Evolutionary conservation across 495 filamentous ascomycete species (phyloP).

Genomic region (Lophiotrema nucula): DNA sequence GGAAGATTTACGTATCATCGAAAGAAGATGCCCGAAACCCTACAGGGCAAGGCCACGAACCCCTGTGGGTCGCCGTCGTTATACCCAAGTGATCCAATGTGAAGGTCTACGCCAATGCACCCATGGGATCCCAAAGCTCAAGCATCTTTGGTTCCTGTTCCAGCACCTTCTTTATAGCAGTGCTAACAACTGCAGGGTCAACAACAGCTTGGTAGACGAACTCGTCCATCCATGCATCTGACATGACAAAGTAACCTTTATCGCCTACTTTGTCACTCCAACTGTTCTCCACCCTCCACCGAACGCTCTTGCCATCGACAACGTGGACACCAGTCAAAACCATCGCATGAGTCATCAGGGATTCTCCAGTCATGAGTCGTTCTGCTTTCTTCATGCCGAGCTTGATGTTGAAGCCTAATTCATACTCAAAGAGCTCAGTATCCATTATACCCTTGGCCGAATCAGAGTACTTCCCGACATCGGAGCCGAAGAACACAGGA

Average conservation of each 20-base stretch:
- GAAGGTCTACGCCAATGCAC: constrained; percentile 61
- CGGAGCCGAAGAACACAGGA: constrained; percentile 84
- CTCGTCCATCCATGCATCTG: constrained; percentile 81
- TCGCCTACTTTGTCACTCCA: constrained; percentile 69
- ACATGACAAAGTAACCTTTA: constrained; percentile 85
- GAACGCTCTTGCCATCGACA: constrained; percentile 57
- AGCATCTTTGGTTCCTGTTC: constrained; percentile 66
- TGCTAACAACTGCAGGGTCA: constrained; percentile 64
- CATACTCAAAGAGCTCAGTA: constrained; percentile 65
- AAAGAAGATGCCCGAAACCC: too few relatives aligned
- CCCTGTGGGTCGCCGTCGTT: too few relatives aligned
- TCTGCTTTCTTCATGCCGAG: constrained; percentile 73
- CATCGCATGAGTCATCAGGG: constrained; percentile 87
- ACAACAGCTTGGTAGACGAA: constrained; percentile 88
- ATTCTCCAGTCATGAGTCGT: constrained; percentile 67
- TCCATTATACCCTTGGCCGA: constrained; percentile 71
- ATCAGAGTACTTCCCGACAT: constrained; percentile 80
- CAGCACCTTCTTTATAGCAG: constrained; percentile 66
- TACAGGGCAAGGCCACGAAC: too few relatives aligned
- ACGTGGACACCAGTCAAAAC: constrained; percentile 82
- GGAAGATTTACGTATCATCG: too few relatives aligned
- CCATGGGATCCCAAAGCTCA: constrained; percentile 88
- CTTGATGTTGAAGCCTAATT: constrained; percentile 72
- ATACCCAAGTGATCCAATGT: too few relatives aligned
- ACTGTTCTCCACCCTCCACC: constrained; percentile 84